Evolutionary conservation across 495 filamentous ascomycete species (phyloP).

Genomic region (Penicillium maclennaniae): DNA sequence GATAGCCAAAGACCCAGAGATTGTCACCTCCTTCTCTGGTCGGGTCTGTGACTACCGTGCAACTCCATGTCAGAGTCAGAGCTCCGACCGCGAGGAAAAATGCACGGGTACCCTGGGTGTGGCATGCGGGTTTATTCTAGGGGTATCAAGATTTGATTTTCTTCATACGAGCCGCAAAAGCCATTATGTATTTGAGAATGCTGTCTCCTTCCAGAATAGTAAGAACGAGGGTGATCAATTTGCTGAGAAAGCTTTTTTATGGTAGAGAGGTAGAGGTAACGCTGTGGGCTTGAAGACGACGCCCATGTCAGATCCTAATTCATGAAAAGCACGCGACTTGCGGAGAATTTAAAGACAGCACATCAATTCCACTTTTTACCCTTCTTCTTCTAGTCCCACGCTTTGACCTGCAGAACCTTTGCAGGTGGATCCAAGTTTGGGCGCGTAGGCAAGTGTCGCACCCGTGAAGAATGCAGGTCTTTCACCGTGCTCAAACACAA

Average conservation of each 20-base stretch:
- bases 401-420: not conserved
- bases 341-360: too few species aligned
- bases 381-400: too few species aligned
- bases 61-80: constrained; percentile 5
- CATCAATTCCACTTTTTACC: too few species aligned
- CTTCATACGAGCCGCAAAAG: too few species aligned
- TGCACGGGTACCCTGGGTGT: constrained; percentile 4
- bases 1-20: not conserved
- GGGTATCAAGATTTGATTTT: not conserved
- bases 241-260: too few species aligned
- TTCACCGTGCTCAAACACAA: not conserved
- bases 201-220: too few species aligned
- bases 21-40: constrained; percentile 11
- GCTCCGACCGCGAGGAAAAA: constrained; percentile 9
- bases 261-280: too few species aligned
- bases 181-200: too few species aligned
- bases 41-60: constrained; percentile 8
- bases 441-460: not conserved
- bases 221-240: too few species aligned
- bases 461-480: constrained; percentile 12
- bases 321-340: too few species aligned
- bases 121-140: constrained; percentile 9
- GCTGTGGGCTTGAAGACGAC: too few species aligned
- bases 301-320: too few species aligned
- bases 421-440: not conserved